Evolutionary conservation across 345 rosid species (phyloP).

Genomic region (Camelina sativa): DNA sequence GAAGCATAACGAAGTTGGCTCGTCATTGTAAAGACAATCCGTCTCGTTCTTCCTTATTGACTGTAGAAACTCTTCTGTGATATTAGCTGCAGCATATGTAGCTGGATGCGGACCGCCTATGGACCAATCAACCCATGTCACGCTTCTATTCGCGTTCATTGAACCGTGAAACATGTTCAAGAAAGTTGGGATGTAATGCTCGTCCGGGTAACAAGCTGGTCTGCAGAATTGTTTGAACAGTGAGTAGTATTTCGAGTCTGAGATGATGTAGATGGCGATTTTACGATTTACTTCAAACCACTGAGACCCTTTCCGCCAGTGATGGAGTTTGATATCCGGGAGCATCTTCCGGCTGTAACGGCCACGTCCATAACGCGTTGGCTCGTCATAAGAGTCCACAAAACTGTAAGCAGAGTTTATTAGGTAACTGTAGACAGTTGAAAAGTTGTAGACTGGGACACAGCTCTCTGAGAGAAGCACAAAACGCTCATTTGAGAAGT

Average conservation of each 20-base stretch:
- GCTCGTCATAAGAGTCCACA: slow-evolving; percentile 88
- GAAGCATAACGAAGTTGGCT: slow-evolving; percentile 63
- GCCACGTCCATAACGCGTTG: slow-evolving; percentile 88
- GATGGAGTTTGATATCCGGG: slow-evolving; percentile 73
- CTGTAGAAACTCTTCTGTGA: slow-evolving; percentile 67
- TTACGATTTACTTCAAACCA: slow-evolving; percentile 88
- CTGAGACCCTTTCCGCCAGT: slow-evolving; percentile 95
- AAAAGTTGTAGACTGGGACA: slow-evolving; percentile 85
- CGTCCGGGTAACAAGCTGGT: slow-evolving; percentile 97
- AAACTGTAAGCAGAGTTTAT: slow-evolving; percentile 71
- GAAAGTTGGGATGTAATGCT: slow-evolving; percentile 86
- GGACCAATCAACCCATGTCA: slow-evolving; percentile 96
- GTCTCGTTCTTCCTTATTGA: slow-evolving; percentile 68
- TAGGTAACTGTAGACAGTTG: slow-evolving; percentile 76
- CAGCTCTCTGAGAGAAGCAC: slow-evolving; percentile 95
- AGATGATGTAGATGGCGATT: slow-evolving; percentile 63
- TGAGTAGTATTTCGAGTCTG: slow-evolving; percentile 71
- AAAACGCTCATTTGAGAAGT: slow-evolving; percentile 86
- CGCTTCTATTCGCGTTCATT: slow-evolving; percentile 66
- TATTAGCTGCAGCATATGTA: slow-evolving; percentile 52
- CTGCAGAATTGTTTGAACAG: slow-evolving; percentile 73
- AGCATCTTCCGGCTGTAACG: slow-evolving; percentile 88
- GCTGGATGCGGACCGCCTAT: slow-evolving; percentile 93
- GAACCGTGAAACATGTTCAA: slow-evolving; percentile 83
- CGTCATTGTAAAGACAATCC: slow-evolving; percentile 68